These are phyloP conservation scores for Actinomortierella ambigua DNA, from an alignment of 371 early-diverging fungal genomes.

Conservation along the genomic window DNA sequence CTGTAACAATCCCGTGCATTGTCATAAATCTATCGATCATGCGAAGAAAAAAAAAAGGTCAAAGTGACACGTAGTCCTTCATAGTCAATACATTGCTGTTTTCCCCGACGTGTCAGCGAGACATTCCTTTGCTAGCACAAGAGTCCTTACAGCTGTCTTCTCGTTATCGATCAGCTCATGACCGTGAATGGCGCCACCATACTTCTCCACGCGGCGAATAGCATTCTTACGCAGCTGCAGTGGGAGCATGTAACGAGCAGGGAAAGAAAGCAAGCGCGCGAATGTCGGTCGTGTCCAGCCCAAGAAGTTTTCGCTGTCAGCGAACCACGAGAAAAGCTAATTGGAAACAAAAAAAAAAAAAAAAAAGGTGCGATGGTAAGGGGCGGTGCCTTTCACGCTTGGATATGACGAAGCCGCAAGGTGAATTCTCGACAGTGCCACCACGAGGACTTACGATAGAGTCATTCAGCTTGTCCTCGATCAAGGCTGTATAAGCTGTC, in stretches of 20 bases:
- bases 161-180: conserved; percentile 39
- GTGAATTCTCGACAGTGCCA: no score
- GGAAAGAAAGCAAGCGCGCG: conserved; percentile 65
- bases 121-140: not conserved
- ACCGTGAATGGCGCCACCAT: conserved; percentile 49
- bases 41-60: not conserved
- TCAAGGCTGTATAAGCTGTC: conserved; percentile 55
- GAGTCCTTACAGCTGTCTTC: conserved; percentile 18
- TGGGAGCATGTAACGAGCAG: conserved; percentile 64
- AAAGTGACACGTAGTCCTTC: not conserved
- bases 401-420: no score
- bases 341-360: conserved; percentile 1
- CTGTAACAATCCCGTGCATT: conserved; percentile 60
- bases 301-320: conserved; percentile 71
- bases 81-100: not conserved
- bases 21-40: conserved; percentile 56
- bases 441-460: conserved; percentile 60
- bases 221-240: conserved; percentile 64
- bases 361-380: no score
- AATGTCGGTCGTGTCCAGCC: conserved; percentile 68
- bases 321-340: conserved; percentile 71
- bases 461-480: conserved; percentile 59
- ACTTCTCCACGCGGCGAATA: conserved; percentile 55
- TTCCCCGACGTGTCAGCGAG: no score
- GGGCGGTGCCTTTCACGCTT: no score